Evolutionary conservation across 2,329 filamentous ascomycete species (phyloP), one percentile per base, ranked within the genome.

Genomic region (Tolypocladium endophyticum): DNA sequence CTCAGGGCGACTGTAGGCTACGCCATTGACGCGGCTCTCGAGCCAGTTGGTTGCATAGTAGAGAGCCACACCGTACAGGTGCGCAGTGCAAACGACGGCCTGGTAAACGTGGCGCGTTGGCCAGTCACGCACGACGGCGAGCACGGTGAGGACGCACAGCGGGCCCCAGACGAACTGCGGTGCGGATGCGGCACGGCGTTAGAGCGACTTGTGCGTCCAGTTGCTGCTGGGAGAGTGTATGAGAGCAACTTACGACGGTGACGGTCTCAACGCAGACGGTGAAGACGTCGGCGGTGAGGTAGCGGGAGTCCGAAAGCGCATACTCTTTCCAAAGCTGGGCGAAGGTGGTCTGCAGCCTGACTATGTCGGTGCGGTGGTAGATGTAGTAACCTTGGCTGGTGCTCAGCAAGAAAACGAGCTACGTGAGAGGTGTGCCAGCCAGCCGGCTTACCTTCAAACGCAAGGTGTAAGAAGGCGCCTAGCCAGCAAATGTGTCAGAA

Each of bases 241-340:
- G 38, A 12, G 14, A 9, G 53, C 28, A n/a, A 64, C 85, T 68
- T 75, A 92, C 88, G 50, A 86, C 86, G 1, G 92, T 96, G 63
- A 96, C 84, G 23, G 82, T 85, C 78, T 96, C 92, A 72, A 96
- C 87, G 71, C 89, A 92, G n/a, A 96, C 77, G 66, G 94, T 91
- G 67, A 96, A 92, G 1, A 87, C 81, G 69, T 94, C 89, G 23
- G 86, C 85, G 2, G 87, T 92, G 66, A 96, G 77, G 69, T 96
- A 96, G 52, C 92, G 82, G 59, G 91, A 95, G 75, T 96, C 92
- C 2, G 89, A 92, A 39, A 92, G 80, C 3, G 89, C 82, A 71
- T 96, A 96, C 73, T 96, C 92, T 71, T 96, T 96, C 92, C 92
- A 96, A 53, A 96, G 78, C 76, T 96, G 90, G 3, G 87, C 90